Evolutionary conservation across 441 rosid genomes (phyloP).

Genomic region (Pelargonium myrrhifolium): DNA sequence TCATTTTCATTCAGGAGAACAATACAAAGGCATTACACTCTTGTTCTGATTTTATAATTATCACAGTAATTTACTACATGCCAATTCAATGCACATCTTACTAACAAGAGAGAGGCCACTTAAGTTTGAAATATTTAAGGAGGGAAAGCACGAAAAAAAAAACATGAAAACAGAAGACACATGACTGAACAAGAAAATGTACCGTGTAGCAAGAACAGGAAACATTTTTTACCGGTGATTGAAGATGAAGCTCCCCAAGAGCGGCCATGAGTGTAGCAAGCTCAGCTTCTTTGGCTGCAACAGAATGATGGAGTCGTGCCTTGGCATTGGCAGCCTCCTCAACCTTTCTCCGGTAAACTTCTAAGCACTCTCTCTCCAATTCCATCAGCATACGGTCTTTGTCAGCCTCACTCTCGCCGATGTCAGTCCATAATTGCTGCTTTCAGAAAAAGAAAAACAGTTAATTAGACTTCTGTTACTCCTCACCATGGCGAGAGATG

Average conservation of each 20-base stretch:
- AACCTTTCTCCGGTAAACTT: conserved; percentile 85
- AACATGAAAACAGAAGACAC: not conserved
- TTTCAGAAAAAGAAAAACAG: conserved; percentile 14
- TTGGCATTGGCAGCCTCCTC: conserved; percentile 88
- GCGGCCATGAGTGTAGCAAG: conserved; percentile 91
- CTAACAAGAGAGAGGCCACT: not conserved
- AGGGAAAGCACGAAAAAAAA: not conserved
- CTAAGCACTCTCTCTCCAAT: conserved; percentile 83
- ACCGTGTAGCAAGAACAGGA: not conserved
- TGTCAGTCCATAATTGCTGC: conserved; percentile 98
- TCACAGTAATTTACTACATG: not conserved
- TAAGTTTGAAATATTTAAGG: not conserved
- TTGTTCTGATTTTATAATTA: not conserved
- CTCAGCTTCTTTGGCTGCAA: conserved; percentile 95
- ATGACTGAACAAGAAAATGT: not conserved
- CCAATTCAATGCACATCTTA: not conserved
- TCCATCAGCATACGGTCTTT: conserved; percentile 77
- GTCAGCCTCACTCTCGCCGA: conserved; percentile 84
- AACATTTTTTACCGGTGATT: conserved; percentile 47
- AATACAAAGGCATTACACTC: not conserved
- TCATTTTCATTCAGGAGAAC: too few relatives aligned
- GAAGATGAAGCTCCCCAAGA: conserved; percentile 69
- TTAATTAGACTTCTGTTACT: conserved; percentile 1
- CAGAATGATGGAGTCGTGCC: conserved; percentile 84
- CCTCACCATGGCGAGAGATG: not conserved